Conservation (phyloP, 2,329 filamentous ascomycete genomes). For the Parastagonospora avenae region DNA sequence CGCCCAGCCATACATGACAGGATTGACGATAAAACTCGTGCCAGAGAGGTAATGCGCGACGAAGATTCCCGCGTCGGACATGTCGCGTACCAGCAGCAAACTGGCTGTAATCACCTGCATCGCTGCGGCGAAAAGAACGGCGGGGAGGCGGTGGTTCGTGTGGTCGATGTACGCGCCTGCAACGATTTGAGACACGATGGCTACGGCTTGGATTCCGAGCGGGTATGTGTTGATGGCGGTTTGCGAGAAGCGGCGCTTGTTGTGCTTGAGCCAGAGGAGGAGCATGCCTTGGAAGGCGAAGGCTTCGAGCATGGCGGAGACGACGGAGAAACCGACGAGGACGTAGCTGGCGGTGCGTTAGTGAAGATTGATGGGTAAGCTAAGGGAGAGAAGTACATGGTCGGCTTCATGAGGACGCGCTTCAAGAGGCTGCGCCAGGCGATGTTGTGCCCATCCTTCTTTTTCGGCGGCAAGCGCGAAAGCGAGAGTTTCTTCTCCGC, state of each 20-base stretch:
- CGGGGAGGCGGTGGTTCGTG: conserved; percentile 39
- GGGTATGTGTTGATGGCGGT: conserved; percentile 63
- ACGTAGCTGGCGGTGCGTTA: conserved; percentile 39
- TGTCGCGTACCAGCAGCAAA: conserved; percentile 37
- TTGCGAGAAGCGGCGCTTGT: conserved; percentile 36
- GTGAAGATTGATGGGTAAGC: background rate
- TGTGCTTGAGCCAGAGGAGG: conserved; percentile 24
- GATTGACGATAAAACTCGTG: conserved; percentile 47
- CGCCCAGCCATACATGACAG: conserved; percentile 47
- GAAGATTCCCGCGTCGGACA: conserved; percentile 40
- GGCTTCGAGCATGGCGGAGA: conserved; percentile 42
- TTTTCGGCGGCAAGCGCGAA: conserved; percentile 25
- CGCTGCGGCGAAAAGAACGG: conserved; percentile 35
- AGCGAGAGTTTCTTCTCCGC: conserved; percentile 25
- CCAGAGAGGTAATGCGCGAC: conserved; percentile 45
- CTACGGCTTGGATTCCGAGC: conserved; percentile 61
- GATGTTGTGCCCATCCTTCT: conserved; percentile 24
- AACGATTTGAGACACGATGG: conserved; percentile 55
- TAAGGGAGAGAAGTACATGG: conserved; percentile 8
- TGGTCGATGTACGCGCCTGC: conserved; percentile 45
- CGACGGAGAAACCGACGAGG: conserved; percentile 44
- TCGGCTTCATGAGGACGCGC: conserved; percentile 19
- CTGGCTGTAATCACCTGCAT: conserved; percentile 41
- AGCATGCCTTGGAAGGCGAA: conserved; percentile 31
- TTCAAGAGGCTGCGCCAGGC: conserved; percentile 18